A percentile compares a stretch with the other conserved stretches of the same genome.
These are phyloP conservation scores for Fraxinus floribunda DNA, from an alignment of 305 asterid genomes.

Conservation along the genomic window DNA sequence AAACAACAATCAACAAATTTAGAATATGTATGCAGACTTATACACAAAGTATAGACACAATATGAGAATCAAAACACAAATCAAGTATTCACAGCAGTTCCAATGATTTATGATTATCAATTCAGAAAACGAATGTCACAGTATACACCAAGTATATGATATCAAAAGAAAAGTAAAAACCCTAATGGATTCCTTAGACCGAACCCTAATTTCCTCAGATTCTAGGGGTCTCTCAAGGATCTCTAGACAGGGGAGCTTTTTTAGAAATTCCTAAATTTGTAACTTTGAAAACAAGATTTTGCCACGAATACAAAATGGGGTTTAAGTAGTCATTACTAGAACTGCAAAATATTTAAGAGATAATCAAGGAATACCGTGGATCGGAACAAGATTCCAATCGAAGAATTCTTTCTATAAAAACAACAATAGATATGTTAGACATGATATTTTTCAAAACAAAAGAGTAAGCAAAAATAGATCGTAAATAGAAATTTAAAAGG, in stretches of 20 bases:
- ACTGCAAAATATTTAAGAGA: too few relatives aligned
- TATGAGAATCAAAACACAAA: background rate
- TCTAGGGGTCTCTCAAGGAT: background rate
- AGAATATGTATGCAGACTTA: background rate
- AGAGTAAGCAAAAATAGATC: background rate
- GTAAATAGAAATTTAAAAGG: too few relatives aligned
- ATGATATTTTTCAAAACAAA: background rate
- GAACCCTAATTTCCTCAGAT: background rate
- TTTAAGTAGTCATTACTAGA: too few relatives aligned
- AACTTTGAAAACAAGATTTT: background rate
- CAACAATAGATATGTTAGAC: background rate
- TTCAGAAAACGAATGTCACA: background rate
- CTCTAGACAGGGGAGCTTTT: background rate
- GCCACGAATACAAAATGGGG: background rate
- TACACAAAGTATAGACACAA: background rate
- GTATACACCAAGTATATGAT: background rate
- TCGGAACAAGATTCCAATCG: too few relatives aligned
- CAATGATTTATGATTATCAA: background rate
- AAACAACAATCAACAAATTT: background rate
- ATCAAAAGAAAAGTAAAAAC: background rate
- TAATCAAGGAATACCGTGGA: too few relatives aligned
- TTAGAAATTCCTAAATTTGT: background rate
- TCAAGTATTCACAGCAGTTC: background rate
- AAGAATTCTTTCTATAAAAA: too few relatives aligned
- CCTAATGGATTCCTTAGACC: too few relatives aligned